A percentile compares a stretch with the other conserved stretches of the same genome.
Conservation (phyloP, 177 flowering plant species). For the Vitis hybrid region DNA sequence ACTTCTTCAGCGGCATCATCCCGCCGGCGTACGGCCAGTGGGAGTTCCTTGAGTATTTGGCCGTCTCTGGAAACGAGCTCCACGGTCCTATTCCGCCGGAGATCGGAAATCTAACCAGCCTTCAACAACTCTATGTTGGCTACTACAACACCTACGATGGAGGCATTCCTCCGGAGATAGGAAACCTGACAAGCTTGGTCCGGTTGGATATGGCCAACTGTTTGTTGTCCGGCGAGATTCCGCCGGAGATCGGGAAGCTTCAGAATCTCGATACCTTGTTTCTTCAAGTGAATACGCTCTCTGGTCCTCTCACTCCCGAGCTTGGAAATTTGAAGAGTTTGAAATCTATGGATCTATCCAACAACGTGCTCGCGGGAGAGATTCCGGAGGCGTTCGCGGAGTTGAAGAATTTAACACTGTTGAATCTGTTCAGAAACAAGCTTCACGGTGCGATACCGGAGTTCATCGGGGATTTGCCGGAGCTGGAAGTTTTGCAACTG, state of each 20-base stretch:
- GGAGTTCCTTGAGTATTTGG: conserved; percentile 66
- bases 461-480: conserved; percentile 72
- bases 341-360: conserved; percentile 84
- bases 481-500: conserved; percentile 73
- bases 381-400: conserved; percentile 58
- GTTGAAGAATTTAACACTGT: conserved; percentile 66
- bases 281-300: conserved; percentile 68
- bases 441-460: conserved; percentile 82
- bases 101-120: conserved; percentile 67
- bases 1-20: conserved; percentile 78
- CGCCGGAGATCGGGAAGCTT: conserved; percentile 63
- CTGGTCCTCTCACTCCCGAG: conserved; percentile 61
- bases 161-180: conserved; percentile 74
- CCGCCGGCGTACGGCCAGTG: conserved; percentile 71
- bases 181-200: conserved; percentile 53
- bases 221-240: conserved; percentile 66
- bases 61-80: conserved; percentile 87
- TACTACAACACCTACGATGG: conserved; percentile 71
- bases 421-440: conserved; percentile 84
- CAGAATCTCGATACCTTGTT: conserved; percentile 80
- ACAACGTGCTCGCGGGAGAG: conserved; percentile 69
- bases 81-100: conserved; percentile 68
- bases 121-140: conserved; percentile 73
- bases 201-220: conserved; percentile 82
- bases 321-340: conserved; percentile 62